Percentiles rank a stretch among this genome's conserved stretches.
phyloP scores from a whole-genome alignment of 768 basidiomycete genomes.

The Suillus occidentalis region DNA sequence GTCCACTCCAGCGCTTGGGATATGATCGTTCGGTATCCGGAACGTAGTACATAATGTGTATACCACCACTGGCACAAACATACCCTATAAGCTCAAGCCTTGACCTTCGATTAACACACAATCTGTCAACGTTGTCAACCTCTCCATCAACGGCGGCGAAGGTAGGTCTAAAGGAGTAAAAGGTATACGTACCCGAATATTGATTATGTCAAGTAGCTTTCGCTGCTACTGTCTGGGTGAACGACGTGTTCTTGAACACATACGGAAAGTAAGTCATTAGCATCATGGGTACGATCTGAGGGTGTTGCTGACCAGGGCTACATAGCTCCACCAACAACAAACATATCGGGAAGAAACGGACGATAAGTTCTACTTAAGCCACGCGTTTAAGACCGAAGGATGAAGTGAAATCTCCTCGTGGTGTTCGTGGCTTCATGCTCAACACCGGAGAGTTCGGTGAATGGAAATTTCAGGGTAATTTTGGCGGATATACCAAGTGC shows the following conservation, averaged over 20 bases:
- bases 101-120: too few species aligned
- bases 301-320: not conserved
- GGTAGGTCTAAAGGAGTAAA: slow-evolving; percentile 38
- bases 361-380: slow-evolving; percentile 52
- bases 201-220: slow-evolving; percentile 46
- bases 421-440: slow-evolving; percentile 76
- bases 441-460: slow-evolving; percentile 55
- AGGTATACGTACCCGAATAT: not conserved
- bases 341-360: slow-evolving; percentile 65
- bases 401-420: slow-evolving; percentile 70
- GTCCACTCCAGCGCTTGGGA: too few species aligned
- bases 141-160: slow-evolving; percentile 81
- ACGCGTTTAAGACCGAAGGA: slow-evolving; percentile 26
- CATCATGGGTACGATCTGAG: not conserved
- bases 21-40: too few species aligned
- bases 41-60: too few species aligned
- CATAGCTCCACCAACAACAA: slow-evolving; percentile 65
- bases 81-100: too few species aligned
- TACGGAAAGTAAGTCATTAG: slow-evolving; percentile 68
- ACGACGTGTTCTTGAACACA: slow-evolving; percentile 67
- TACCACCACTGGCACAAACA: too few species aligned
- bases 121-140: slow-evolving; percentile 64
- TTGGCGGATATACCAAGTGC: slow-evolving; percentile 68
- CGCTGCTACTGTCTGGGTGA: slow-evolving; percentile 81
- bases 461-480: slow-evolving; percentile 77